phyloP scores from a whole-genome alignment of 2,329 filamentous ascomycete genomes.

The Sphaerulina populicola region DNA sequence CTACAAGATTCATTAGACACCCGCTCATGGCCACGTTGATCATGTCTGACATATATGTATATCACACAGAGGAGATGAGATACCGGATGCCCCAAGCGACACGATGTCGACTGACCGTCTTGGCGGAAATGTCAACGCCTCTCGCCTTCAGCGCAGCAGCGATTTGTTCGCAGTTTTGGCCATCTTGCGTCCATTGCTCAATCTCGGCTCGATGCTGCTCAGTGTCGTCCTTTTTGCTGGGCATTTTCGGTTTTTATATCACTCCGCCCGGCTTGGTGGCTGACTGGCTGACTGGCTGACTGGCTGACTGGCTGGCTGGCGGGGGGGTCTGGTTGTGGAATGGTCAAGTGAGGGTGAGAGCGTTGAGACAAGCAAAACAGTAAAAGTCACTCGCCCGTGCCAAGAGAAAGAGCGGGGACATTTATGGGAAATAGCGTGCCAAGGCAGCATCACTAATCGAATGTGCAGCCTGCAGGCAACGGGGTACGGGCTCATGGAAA shows the following conservation, averaged over 20 bases:
- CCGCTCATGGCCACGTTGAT: too few species aligned
- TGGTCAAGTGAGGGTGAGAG: background rate
- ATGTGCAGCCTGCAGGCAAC: too few species aligned
- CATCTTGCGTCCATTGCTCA: constrained; percentile 17
- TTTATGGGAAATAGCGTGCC: too few species aligned
- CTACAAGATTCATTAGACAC: too few species aligned
- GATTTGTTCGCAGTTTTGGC: constrained; percentile 24
- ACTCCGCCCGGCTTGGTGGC: background rate
- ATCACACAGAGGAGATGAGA: too few species aligned
- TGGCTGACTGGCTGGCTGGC: background rate
- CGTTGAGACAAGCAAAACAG: too few species aligned
- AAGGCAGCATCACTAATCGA: too few species aligned
- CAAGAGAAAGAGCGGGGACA: too few species aligned
- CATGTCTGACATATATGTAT: too few species aligned
- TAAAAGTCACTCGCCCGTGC: too few species aligned
- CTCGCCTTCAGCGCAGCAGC: constrained; percentile 16
- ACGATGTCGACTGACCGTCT: constrained; percentile 22
- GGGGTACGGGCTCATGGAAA: background rate
- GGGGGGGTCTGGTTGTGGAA: background rate
- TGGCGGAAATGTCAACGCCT: constrained; percentile 19
- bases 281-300: constrained; percentile 2
- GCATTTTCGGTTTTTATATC: constrained; percentile 3
- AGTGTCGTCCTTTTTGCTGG: constrained; percentile 10
- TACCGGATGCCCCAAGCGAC: constrained; percentile 22
- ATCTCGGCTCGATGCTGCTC: constrained; percentile 19